These are phyloP conservation scores for Agrocybe pediades DNA, from an alignment of 768 basidiomycete genomes.

Conservation along the genomic window DNA sequence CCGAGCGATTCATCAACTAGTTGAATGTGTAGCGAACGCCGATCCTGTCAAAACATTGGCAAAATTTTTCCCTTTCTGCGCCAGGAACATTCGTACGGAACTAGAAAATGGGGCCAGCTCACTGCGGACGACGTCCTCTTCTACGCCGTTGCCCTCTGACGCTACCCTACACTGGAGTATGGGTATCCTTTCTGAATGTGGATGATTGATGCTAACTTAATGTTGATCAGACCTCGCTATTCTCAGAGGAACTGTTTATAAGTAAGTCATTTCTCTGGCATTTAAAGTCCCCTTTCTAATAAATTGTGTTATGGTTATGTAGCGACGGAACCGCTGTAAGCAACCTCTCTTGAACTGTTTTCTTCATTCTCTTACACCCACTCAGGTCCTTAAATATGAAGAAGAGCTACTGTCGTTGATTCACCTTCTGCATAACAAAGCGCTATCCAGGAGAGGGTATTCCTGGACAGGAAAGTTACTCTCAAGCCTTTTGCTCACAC, in stretches of 20 bases:
- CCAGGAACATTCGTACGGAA: conserved; percentile 69
- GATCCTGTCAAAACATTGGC: conserved; percentile 75
- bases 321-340: conserved; percentile 66
- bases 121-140: conserved; percentile 67
- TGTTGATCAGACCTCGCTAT: conserved; percentile 63
- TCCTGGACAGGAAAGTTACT: conserved; percentile 80
- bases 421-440: conserved; percentile 65
- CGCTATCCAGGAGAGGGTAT: conserved; percentile 79
- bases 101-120: conserved; percentile 86
- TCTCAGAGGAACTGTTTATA: conserved; percentile 77
- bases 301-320: background rate
- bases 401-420: conserved; percentile 63
- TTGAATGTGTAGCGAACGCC: conserved; percentile 84
- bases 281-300: conserved; percentile 1
- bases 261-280: conserved; percentile 46
- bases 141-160: conserved; percentile 72
- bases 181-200: conserved; percentile 23
- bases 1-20: conserved; percentile 82
- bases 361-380: conserved; percentile 3
- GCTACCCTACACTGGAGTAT: conserved; percentile 88
- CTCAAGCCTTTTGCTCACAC: conserved; percentile 67
- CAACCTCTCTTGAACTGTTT: background rate
- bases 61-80: conserved; percentile 77
- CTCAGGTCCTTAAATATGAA: conserved; percentile 66
- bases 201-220: background rate